Evolutionary conservation across 371 early-diverging fungal species (phyloP), one percentile per base, ranked within the genome.

Genomic region (Circinella minor): DNA sequence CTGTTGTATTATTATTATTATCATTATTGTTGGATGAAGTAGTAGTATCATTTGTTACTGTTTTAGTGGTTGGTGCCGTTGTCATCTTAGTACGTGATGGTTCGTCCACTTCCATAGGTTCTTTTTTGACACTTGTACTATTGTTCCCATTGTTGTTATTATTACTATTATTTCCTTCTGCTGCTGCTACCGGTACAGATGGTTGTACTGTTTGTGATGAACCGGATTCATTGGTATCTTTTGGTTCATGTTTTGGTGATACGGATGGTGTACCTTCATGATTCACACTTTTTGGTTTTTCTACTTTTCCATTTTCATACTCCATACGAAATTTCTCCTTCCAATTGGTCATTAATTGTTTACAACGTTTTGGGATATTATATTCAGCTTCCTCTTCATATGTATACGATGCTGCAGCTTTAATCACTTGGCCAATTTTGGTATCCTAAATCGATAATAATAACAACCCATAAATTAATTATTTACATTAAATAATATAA

Each of bases 391-490:
- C 82, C 61, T 77, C 67, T 38, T 80, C 80, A 70, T 74, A 85
- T 18, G 70, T 71, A 65, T 82, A 81, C 15, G 67, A 64, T 46
- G 74, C 77, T 17, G 80, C 85, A 18, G 79, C 75, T 61, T 82
- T 85, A 34, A 85, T 78, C 10, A 85, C 85, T 63, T 81, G 79
- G 65, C 81, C 83, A 66, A 85, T 81, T 66, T 85, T 85, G 71
- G 85, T 85, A 69, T 82, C 83, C 85, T 79, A 51, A 55, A 11
- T 47, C 27, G 27, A 27, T 27, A 1, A 27, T 27, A 27, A 43
- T 43, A 43, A 43, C 43, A 43, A 64, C 27, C 27, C 27, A 27
- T 27, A 27, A 27, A 27, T 27, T 27, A 27, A 27, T 27, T 27
- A 27, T 27, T 2, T 27, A 27, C 27, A 1, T 27, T 27, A 27